Evolutionary conservation across 1,284 basidiomycete species (phyloP).

Genomic region (Xanthoconium separans): DNA sequence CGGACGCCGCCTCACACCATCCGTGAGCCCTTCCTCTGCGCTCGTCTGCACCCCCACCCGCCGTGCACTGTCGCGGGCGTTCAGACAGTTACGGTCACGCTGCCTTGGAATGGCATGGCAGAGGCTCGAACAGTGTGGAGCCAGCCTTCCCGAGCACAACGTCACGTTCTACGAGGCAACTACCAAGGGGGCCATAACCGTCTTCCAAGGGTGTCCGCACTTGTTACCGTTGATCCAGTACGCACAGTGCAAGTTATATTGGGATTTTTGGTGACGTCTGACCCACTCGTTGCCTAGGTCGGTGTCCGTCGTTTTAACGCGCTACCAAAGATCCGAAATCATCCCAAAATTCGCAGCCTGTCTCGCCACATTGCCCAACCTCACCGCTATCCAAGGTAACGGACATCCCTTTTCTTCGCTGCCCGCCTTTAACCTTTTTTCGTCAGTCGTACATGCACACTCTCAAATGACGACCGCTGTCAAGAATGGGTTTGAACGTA

Average conservation of each 20-base stretch:
- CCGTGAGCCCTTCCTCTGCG: not conserved
- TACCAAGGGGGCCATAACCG: not conserved
- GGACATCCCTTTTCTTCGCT: not conserved
- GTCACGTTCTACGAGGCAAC: not conserved
- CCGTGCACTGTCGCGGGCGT: constrained; percentile 7
- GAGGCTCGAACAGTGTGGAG: constrained; percentile 10
- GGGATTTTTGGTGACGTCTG: not conserved
- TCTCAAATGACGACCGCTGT: constrained; percentile 29
- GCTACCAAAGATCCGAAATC: constrained; percentile 12
- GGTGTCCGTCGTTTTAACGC: constrained; percentile 22
- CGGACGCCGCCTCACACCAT: not conserved
- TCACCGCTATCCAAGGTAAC: constrained; percentile 31
- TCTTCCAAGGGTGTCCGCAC: constrained; percentile 6
- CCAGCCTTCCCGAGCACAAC: not conserved
- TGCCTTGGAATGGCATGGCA: constrained; percentile 22
- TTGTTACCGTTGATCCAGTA: constrained; percentile 11
- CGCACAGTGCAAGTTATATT: not conserved
- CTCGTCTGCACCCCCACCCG: constrained; percentile 7
- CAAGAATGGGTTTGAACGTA: constrained; percentile 27
- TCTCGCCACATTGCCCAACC: constrained; percentile 33
- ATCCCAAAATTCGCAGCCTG: constrained; percentile 32
- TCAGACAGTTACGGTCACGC: constrained; percentile 6
- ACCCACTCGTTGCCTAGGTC: constrained; percentile 22
- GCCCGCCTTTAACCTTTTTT: not conserved
- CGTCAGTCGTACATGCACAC: constrained; percentile 2